A percentile compares a stretch with the other conserved stretches of the same genome.
These are phyloP conservation scores for Rubia occidens DNA, from an alignment of 305 asterid species.

Conservation along the genomic window DNA sequence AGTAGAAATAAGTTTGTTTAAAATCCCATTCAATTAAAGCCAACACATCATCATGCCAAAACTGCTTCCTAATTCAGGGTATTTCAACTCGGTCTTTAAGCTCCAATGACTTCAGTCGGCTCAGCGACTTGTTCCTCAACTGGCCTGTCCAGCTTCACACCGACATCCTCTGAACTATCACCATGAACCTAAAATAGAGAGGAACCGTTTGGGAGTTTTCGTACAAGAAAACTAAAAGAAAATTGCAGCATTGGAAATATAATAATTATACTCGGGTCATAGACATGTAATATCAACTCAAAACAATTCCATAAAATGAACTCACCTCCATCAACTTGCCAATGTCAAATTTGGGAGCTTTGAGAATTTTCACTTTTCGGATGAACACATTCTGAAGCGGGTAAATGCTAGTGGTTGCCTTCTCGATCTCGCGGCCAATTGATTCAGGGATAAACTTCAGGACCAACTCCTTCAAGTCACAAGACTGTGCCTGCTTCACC, in stretches of 20 bases:
- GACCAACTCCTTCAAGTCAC: constrained; percentile 76
- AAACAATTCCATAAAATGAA: too few species aligned
- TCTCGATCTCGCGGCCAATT: constrained; percentile 81
- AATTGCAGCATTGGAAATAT: not conserved
- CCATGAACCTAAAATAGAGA: constrained; percentile 23
- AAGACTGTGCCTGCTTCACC: constrained; percentile 64
- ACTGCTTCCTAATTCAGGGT: not conserved
- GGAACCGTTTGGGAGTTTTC: not conserved
- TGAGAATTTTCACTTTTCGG: constrained; percentile 78
- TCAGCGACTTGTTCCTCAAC: constrained; percentile 23
- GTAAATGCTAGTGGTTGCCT: constrained; percentile 75
- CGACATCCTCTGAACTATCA: constrained; percentile 28
- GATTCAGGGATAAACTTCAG: constrained; percentile 74
- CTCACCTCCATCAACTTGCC: constrained; percentile 73
- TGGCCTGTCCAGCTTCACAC: constrained; percentile 26
- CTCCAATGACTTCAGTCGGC: constrained; percentile 25
- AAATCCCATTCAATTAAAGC: not conserved
- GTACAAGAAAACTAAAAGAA: not conserved
- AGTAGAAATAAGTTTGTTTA: not conserved
- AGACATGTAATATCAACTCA: not conserved
- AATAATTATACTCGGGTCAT: not conserved
- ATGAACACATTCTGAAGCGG: constrained; percentile 80
- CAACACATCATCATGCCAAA: not conserved
- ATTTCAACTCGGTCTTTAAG: constrained; percentile 5
- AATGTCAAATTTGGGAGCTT: constrained; percentile 86